Evolutionary conservation across 2,329 filamentous ascomycete genomes (phyloP), one percentile per base, ranked within the genome.

Genomic region (Diaporthe helianthi): DNA sequence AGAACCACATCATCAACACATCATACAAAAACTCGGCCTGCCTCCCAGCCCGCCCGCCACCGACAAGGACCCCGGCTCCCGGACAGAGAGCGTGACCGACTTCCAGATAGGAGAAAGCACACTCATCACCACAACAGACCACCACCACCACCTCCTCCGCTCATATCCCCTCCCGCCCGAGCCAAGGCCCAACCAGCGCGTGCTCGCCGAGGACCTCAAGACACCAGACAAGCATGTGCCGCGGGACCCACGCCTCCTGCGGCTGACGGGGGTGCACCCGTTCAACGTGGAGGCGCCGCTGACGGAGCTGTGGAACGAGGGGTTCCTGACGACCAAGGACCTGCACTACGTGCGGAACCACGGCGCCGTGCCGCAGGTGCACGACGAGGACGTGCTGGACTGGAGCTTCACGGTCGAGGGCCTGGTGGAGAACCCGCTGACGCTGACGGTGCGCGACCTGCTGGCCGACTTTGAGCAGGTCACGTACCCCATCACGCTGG

Each of bases 281-380:
- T 97, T 97, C 83, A 98, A 98, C 75, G 91, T 92, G 60, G 94
- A 98, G 80, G 87, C 94, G 12, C 94, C 94, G 0, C 81, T 98
- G 10, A 92, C 88, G 67, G 89, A 89, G 19, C 83, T 97, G 1
- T 97, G 90, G 79, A 86, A 95, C 54, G 83, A 87, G 81, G 93
- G 94, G 0, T 97, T 97, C 76, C 82, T 98, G 46, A 98, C 94
- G 0, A 93, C 90, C 47, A 92, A 93, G 15, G 92, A 97, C 74
- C 83, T 98, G 1, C 96, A 97, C 80, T 98, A 97, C 78, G 94
- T 98, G 10, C 85, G 94, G 44, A 98, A 97, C 76, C 94, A 98
- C 82, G 94, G 94, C 17, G 83, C 89, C 0, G 94, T 97, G 9
- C 94, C 94, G 1, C 82, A 87, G 67, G 92, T 96, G 22, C 83